These are phyloP conservation scores for Ceratobasidium sp. DNA, from an alignment of 1,284 basidiomycete species.

Conservation along the genomic window DNA sequence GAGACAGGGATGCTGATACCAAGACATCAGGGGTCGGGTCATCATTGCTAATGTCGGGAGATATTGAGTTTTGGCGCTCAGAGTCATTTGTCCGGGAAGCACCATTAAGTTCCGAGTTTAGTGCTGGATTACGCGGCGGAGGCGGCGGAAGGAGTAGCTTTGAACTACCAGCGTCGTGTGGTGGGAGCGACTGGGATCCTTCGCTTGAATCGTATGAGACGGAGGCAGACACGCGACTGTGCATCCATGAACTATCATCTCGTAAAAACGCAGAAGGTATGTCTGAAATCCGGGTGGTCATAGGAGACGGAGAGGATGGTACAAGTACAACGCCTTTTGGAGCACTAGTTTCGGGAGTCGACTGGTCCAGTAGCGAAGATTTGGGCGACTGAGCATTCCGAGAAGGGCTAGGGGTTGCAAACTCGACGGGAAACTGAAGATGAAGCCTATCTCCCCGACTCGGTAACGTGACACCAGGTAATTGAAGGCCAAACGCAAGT, in stretches of 20 bases:
- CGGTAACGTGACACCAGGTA: neutral
- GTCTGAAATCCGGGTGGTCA: neutral
- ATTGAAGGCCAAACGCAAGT: neutral
- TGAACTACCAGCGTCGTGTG: neutral
- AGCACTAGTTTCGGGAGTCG: neutral
- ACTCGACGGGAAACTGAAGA: slow-evolving; percentile 8
- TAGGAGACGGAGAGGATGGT: slow-evolving; percentile 30
- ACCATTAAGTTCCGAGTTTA: neutral
- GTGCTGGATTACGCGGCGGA: neutral
- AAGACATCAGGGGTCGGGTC: neutral
- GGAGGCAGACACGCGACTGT: neutral
- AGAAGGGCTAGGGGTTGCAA: neutral
- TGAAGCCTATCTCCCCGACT: neutral
- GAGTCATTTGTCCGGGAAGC: neutral
- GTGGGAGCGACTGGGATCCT: neutral
- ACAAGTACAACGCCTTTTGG: slow-evolving; percentile 25
- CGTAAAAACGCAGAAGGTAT: neutral
- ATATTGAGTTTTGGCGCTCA: too few relatives aligned
- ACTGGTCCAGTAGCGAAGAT: neutral
- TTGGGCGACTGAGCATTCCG: neutral
- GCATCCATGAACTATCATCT: neutral
- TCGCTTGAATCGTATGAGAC: slow-evolving; percentile 4
- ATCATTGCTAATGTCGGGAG: too few relatives aligned
- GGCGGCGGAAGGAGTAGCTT: neutral
- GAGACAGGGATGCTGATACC: neutral